phyloP scores from a whole-genome alignment of 345 rosid species.

The Geranium brycei region DNA sequence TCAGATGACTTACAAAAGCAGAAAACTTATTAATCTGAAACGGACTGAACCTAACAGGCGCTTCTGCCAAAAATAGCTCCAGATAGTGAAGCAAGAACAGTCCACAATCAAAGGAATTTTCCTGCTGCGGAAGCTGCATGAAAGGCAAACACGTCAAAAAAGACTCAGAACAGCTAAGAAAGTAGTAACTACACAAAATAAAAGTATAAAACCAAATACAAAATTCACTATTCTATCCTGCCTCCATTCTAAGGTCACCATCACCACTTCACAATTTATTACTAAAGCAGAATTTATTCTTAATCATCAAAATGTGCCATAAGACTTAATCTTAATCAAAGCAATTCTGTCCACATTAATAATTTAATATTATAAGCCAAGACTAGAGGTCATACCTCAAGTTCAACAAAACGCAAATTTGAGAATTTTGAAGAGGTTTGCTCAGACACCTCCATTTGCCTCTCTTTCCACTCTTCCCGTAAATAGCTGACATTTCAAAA shows the following conservation, averaged over 20 bases:
- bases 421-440: slow-evolving; percentile 58
- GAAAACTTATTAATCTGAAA: slow-evolving; percentile 51
- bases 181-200: no score
- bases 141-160: slow-evolving; percentile 21
- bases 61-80: slow-evolving; percentile 79
- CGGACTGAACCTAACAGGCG: slow-evolving; percentile 64
- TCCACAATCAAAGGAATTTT: slow-evolving; percentile 90
- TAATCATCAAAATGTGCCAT: not conserved
- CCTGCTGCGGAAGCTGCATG: slow-evolving; percentile 93
- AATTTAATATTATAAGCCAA: not conserved
- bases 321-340: not conserved
- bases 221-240: no score
- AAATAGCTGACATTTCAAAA: slow-evolving; percentile 48
- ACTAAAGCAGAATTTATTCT: no score
- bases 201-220: no score
- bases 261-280: no score
- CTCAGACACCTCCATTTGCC: slow-evolving; percentile 56
- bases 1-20: slow-evolving; percentile 58
- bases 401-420: slow-evolving; percentile 80
- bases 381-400: slow-evolving; percentile 51
- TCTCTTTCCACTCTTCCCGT: slow-evolving; percentile 89
- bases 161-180: not conserved
- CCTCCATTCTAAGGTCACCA: no score
- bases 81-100: slow-evolving; percentile 88
- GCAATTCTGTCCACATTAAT: not conserved